Conservation (phyloP, 768 basidiomycete genomes). For the Termitomyces sp. region DNA sequence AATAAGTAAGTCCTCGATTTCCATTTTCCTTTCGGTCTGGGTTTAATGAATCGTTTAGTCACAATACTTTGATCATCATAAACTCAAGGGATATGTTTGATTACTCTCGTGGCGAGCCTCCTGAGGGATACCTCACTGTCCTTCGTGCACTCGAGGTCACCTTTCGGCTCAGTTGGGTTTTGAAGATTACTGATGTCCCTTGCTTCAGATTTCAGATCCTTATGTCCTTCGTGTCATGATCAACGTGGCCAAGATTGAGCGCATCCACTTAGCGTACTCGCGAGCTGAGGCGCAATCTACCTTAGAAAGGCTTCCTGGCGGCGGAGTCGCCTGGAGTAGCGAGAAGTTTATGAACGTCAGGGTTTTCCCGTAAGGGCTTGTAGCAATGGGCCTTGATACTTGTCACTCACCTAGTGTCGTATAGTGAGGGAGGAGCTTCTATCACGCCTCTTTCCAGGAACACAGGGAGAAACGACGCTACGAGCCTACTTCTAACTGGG, state of each 20-base stretch:
- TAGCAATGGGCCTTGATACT: not conserved
- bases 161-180: not conserved
- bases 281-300: constrained; percentile 61
- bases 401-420: not conserved
- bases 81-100: constrained; percentile 78
- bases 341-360: constrained; percentile 55
- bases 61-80: constrained; percentile 50
- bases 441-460: constrained; percentile 33
- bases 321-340: constrained; percentile 58
- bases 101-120: constrained; percentile 69
- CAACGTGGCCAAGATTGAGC: constrained; percentile 70
- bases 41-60: constrained; percentile 25
- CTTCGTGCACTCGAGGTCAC: constrained; percentile 75
- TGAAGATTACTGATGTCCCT: not conserved
- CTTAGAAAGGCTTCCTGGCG: constrained; percentile 35
- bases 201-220: constrained; percentile 62
- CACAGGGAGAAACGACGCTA: constrained; percentile 25
- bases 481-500: constrained; percentile 48
- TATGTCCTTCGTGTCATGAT: constrained; percentile 79
- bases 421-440: constrained; percentile 65
- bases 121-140: constrained; percentile 58
- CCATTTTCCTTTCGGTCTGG: not conserved
- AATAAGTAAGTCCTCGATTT: constrained; percentile 60
- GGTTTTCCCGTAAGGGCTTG: constrained; percentile 53
- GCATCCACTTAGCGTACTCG: constrained; percentile 54